These are phyloP conservation scores for Yamadazyma conglobata DNA, from an alignment of 1,139 yeast genomes.

Conservation along the genomic window DNA sequence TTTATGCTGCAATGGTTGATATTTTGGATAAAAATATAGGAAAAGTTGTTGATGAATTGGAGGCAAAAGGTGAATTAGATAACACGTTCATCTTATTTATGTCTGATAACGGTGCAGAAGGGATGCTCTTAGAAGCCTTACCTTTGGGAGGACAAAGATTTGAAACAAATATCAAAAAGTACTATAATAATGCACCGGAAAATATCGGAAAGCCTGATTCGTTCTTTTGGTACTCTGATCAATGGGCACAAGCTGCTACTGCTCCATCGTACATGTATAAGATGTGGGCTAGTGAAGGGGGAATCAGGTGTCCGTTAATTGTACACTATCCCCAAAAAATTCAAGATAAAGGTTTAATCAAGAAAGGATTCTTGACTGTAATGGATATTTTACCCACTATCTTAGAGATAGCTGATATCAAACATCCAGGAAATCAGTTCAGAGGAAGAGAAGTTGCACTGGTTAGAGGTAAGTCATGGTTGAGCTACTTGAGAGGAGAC, in stretches of 20 bases:
- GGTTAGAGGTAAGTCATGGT: constrained; percentile 45
- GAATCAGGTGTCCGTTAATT: constrained; percentile 52
- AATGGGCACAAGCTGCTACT: constrained; percentile 67
- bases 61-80: constrained; percentile 40
- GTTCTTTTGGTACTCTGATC: constrained; percentile 51
- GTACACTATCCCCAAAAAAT: constrained; percentile 36
- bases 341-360: constrained; percentile 25
- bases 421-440: constrained; percentile 40
- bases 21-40: constrained; percentile 49
- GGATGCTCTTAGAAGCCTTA: constrained; percentile 52
- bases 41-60: constrained; percentile 37
- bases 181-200: constrained; percentile 42
- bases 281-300: constrained; percentile 54
- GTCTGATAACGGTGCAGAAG: constrained; percentile 64
- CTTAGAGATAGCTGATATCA: constrained; percentile 43
- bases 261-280: constrained; percentile 53
- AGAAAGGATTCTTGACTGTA: constrained; percentile 45
- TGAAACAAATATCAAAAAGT: constrained; percentile 17
- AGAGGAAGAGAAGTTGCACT: constrained; percentile 35
- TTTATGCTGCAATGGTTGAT: constrained; percentile 63
- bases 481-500: constrained; percentile 23
- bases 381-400: constrained; percentile 58
- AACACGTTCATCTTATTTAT: constrained; percentile 53
- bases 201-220: constrained; percentile 49
- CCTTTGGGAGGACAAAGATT: constrained; percentile 35